phyloP scores from a whole-genome alignment of 208 protist species.

The Acanthamoeba rhysodes region DNA sequence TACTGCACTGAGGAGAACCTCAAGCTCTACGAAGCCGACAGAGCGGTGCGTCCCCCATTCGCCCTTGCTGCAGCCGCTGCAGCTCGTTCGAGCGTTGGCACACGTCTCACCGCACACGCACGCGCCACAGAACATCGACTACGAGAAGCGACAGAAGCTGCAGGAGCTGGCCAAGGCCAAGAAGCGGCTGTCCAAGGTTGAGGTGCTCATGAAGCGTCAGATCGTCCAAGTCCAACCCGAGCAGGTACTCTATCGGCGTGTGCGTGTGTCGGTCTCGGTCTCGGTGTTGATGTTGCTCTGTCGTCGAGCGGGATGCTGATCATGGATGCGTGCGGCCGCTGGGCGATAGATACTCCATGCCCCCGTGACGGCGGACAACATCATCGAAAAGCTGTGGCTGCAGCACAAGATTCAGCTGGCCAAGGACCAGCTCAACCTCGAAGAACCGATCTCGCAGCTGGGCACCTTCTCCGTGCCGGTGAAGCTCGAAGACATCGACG shows the following conservation, averaged over 20 bases:
- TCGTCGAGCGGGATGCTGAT: neutral
- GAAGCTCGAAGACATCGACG: slow-evolving; percentile 10
- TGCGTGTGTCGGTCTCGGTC: neutral
- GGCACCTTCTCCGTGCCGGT: slow-evolving; percentile 43
- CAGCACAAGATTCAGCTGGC: slow-evolving; percentile 62
- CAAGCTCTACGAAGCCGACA: slow-evolving; percentile 17
- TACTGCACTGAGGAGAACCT: slow-evolving; percentile 43
- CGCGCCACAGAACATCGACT: slow-evolving; percentile 17
- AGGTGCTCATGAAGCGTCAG: slow-evolving; percentile 28
- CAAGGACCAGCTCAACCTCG: slow-evolving; percentile 9
- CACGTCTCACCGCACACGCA: neutral
- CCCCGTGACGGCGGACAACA: slow-evolving; percentile 24
- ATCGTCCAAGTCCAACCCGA: neutral
- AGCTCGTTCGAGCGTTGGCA: neutral
- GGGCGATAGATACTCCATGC: neutral
- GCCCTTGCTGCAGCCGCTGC: neutral
- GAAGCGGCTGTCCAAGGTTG: slow-evolving; percentile 43
- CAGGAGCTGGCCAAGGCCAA: slow-evolving; percentile 3
- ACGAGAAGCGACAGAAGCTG: neutral
- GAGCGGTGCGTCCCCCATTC: neutral
- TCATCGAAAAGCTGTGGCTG: slow-evolving; percentile 54
- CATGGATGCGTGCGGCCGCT: neutral
- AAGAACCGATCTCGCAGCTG: neutral
- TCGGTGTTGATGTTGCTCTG: neutral
- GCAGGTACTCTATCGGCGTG: neutral